Percentiles rank a stretch among this genome's conserved stretches.
phyloP scores from a whole-genome alignment of 345 rosid species.

The Hypericum perforatum region DNA sequence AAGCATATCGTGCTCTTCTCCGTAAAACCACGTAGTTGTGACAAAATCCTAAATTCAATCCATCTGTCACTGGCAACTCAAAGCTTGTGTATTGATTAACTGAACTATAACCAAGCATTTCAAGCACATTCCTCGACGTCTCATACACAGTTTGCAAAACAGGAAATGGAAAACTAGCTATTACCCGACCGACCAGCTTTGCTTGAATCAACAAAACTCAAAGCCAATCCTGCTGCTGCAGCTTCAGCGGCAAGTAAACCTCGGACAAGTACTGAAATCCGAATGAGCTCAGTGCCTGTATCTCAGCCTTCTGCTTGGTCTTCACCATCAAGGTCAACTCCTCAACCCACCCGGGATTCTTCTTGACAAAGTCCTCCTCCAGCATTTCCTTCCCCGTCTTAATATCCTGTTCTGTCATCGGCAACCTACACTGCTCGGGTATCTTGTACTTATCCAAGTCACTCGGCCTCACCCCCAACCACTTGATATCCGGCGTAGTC shows the following conservation, averaged over 20 bases:
- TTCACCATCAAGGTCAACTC: constrained; percentile 96
- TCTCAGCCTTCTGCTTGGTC: constrained; percentile 94
- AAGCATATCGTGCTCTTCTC: too few species aligned
- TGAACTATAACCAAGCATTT: too few species aligned
- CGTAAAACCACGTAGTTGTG: too few species aligned
- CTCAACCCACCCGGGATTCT: constrained; percentile 95
- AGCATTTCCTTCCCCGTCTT: constrained; percentile 91
- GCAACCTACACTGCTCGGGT: constrained; percentile 91
- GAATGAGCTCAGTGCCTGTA: constrained; percentile 91
- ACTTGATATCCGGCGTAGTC: constrained; percentile 94
- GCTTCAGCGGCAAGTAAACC: constrained; percentile 90
- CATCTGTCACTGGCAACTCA: too few species aligned
- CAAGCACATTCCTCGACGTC: too few species aligned
- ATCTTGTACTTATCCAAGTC: constrained; percentile 57
- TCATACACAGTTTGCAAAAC: neutral
- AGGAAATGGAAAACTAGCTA: neutral
- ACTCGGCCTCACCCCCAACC: constrained; percentile 91
- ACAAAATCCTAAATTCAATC: too few species aligned
- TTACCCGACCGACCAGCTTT: neutral
- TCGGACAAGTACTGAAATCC: constrained; percentile 95
- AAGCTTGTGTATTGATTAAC: too few species aligned
- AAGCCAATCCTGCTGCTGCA: constrained; percentile 98
- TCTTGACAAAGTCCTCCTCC: constrained; percentile 98
- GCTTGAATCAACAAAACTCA: constrained; percentile 17
- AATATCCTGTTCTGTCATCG: constrained; percentile 98